Evolutionary conservation across 108 stramenopile species (phyloP), one percentile per base, ranked within the genome.

Genomic region (Cyclotella atomus): DNA sequence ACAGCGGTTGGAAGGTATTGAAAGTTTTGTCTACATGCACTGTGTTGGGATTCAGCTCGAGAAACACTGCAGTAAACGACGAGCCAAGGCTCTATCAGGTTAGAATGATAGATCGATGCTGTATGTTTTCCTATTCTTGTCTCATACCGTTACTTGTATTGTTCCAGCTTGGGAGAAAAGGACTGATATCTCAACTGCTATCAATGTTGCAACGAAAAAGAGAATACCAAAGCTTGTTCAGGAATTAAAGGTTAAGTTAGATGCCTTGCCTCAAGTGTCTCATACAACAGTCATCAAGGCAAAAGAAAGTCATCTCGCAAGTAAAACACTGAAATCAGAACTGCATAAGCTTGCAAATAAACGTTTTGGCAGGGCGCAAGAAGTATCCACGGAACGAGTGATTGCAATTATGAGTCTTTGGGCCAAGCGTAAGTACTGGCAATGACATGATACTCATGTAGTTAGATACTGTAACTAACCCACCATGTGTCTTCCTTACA

Each of bases 1-100:
- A 27, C 64, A 79, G 23, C 88, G 89, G 30, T 83, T 95, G 19
- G 94, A 95, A 71, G 81, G 78, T 9, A 76, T 92, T 57, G 93
- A 94, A 71, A 84, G 87, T 30, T 91, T 88, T 77, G 89, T 94
- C 0, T 94, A 89, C 74, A 94, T 94, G 93, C 87, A 92, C 62
- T 88, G 89, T 70, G 93, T 94, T 29, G 93, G 89, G 3, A 89
- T 89, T 43, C 86, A 90, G 56, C 70, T 94, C 25, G 93, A 94
- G 65, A 94, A 89, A 35, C 84, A 90, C 55, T 94, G 85, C 50
- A 89, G 80, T 28, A 79, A 88, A 59, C 49, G 63, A 16, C 77
- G 93, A 21, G 78, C 93, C 9, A 75, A 89, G 28, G 84, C 91
- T 19, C 69, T 94, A 41, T 84, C 85, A 24, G 84, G 82, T 83